Evolutionary conservation across 805 yeast species (phyloP).

Genomic region (Saccharomyces mikatae): DNA sequence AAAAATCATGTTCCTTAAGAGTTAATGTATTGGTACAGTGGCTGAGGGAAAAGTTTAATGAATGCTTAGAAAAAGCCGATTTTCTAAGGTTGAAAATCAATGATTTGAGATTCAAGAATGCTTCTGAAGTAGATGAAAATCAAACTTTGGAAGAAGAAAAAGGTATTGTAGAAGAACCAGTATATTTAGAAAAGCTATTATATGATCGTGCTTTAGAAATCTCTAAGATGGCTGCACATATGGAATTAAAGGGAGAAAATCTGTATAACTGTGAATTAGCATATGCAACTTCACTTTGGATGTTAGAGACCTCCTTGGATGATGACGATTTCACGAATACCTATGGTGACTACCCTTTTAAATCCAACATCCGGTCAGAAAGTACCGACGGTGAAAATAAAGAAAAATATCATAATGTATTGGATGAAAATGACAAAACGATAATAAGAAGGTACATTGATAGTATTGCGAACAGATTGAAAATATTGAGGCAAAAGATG

Average conservation of each 20-base stretch:
- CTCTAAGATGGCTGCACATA: slow-evolving; percentile 83
- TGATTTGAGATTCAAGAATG: slow-evolving; percentile 9
- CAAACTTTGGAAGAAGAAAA: slow-evolving; percentile 8
- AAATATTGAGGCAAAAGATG: slow-evolving; percentile 59
- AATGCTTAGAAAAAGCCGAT: slow-evolving; percentile 83
- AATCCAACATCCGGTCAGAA: slow-evolving; percentile 10
- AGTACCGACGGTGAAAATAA: slow-evolving; percentile 43
- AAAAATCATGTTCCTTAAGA: slow-evolving; percentile 35
- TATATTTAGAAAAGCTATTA: slow-evolving; percentile 73
- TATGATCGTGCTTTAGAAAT: slow-evolving; percentile 93
- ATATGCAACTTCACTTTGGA: slow-evolving; percentile 90
- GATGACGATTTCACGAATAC: slow-evolving; percentile 28
- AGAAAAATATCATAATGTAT: slow-evolving; percentile 52
- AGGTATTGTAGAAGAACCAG: slow-evolving; percentile 14
- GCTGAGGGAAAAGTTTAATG: slow-evolving; percentile 84
- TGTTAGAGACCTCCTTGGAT: slow-evolving; percentile 81
- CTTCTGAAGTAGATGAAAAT: slow-evolving; percentile 5
- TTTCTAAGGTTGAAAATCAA: slow-evolving; percentile 51
- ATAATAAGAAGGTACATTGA: slow-evolving; percentile 75
- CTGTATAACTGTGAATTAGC: slow-evolving; percentile 69
- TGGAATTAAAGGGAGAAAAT: slow-evolving; percentile 63
- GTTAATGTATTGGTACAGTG: slow-evolving; percentile 76
- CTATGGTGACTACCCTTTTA: slow-evolving; percentile 21
- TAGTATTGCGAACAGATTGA: slow-evolving; percentile 73
- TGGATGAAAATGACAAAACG: slow-evolving; percentile 65